Evolutionary conservation across 306 rosid species (phyloP).

Genomic region (Begonia loranthoides): DNA sequence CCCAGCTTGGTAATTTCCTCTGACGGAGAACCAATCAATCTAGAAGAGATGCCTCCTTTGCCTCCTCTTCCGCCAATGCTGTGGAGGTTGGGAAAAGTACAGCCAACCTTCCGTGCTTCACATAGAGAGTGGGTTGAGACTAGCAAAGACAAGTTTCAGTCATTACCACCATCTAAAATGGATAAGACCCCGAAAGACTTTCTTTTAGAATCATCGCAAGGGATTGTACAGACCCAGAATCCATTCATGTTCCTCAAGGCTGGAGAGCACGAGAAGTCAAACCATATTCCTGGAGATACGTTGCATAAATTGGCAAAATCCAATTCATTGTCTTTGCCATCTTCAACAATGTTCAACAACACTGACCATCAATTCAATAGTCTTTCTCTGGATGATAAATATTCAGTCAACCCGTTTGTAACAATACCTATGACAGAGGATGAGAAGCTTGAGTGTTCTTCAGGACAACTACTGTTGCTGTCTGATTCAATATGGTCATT

Average conservation of each 20-base stretch:
- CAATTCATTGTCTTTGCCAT: conserved; percentile 2
- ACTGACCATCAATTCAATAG: conserved; percentile 23
- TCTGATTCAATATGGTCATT: conserved; percentile 23
- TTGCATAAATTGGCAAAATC: conserved; percentile 11
- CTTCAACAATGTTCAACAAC: conserved; percentile 26
- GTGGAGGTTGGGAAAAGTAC: conserved; percentile 75
- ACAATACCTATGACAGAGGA: conserved; percentile 20
- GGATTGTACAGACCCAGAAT: too few species aligned
- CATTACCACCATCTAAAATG: conserved; percentile 17
- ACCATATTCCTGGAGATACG: conserved; percentile 21
- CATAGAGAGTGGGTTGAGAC: conserved; percentile 21
- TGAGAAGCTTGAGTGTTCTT: conserved; percentile 20
- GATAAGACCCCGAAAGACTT: conserved; percentile 30
- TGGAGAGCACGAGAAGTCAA: conserved; percentile 25
- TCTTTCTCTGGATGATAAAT: conserved; percentile 28
- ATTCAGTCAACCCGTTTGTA: conserved; percentile 33
- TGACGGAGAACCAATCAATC: conserved; percentile 25
- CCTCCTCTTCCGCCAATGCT: conserved; percentile 98
- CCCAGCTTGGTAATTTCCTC: conserved; percentile 22
- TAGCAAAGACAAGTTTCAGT: conserved; percentile 18
- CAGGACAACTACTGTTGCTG: conserved; percentile 23
- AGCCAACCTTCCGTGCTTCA: conserved; percentile 22
- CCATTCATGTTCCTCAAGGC: too few species aligned
- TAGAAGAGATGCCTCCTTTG: conserved; percentile 73
- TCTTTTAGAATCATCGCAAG: too few species aligned